Evolutionary conservation across 768 basidiomycete species (phyloP), one percentile per base, ranked within the genome.

Genomic region (Strobilomyces echinocephalus): DNA sequence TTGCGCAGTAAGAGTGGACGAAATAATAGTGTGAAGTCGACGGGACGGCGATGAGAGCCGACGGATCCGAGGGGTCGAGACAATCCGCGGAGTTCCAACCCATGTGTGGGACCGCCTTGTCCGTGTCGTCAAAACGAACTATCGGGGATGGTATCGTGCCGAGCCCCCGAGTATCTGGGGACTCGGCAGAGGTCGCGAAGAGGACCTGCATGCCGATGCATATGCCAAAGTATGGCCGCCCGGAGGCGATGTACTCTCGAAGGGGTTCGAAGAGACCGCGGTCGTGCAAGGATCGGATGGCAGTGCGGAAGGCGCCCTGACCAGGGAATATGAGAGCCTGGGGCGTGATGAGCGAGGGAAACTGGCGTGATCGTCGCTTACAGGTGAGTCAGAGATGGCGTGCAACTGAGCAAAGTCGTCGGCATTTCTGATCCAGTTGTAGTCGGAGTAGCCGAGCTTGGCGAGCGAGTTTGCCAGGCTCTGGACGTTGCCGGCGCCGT

Each of bases 141-240:
- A 97, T 90, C n/a, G 78, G 76, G 60, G 76, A 84, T n/a, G 91
- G 88, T 57, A 99, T 85, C 59, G 92, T 70, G 16, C 84, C 89
- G 20, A 98, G 78, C n/a, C 95, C 95, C n/a, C 63, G 69, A 26
- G 74, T 73, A 18, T 68, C 63, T 15, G 82, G 78, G 14, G 86
- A 85, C 74, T 99, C 97, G 56, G 81, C 73, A 15, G 95, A 97
- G 14, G 88, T 84, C 53, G 80, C 74, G 73, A 93, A 98, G 56
- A 99, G 88, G 53, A 97, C 83, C 72, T 99, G 97, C 85, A 99
- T 87, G 63, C 97, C 97, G 65, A 99, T 91, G 74, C 97, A 99
- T 75, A 99, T 98, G 36, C 92, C 92, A 72, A 97, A 91, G 73
- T 97, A 99, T 2, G 95, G 97, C 62, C 79, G 82, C 24, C 97